These are phyloP conservation scores for Colletotrichum sp. DNA, from an alignment of 2,329 filamentous ascomycete species.

Conservation along the genomic window DNA sequence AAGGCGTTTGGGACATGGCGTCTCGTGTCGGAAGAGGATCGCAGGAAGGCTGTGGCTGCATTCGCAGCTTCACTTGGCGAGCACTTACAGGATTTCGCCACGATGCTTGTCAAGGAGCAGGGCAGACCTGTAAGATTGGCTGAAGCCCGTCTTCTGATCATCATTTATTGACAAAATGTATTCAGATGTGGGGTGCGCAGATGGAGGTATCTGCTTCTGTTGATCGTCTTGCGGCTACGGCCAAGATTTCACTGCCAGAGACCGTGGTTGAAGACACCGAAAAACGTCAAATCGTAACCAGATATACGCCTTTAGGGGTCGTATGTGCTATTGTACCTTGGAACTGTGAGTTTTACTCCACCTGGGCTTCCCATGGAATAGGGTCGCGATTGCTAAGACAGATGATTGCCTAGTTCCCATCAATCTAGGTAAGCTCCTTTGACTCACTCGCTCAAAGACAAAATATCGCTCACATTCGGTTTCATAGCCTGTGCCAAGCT, in stretches of 20 bases:
- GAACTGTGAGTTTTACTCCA: not conserved
- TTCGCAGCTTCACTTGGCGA: not conserved
- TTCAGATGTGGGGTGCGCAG: not conserved
- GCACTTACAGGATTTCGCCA: not conserved
- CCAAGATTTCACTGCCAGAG: not conserved
- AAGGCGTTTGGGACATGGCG: not conserved
- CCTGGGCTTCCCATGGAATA: not conserved
- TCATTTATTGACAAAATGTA: not conserved
- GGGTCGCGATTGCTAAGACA: not conserved
- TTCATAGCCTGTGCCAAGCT: not conserved
- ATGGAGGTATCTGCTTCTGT: not conserved
- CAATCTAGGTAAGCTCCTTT: not conserved
- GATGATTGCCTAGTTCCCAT: not conserved
- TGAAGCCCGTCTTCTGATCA: fast-evolving
- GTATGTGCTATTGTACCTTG: not conserved
- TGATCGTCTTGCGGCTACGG: not conserved
- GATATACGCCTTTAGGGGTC: not conserved
- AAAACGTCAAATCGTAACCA: not conserved
- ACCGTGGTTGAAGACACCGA: not conserved
- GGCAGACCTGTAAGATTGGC: not conserved
- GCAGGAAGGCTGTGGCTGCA: not conserved
- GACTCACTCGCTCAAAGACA: not conserved
- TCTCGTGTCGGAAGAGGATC: not conserved
- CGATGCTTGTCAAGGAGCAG: not conserved
- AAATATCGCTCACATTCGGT: not conserved